Base-by-base conservation (phyloP, 2,329 filamentous ascomycete species). In the Aspergillus sp. region DNA sequence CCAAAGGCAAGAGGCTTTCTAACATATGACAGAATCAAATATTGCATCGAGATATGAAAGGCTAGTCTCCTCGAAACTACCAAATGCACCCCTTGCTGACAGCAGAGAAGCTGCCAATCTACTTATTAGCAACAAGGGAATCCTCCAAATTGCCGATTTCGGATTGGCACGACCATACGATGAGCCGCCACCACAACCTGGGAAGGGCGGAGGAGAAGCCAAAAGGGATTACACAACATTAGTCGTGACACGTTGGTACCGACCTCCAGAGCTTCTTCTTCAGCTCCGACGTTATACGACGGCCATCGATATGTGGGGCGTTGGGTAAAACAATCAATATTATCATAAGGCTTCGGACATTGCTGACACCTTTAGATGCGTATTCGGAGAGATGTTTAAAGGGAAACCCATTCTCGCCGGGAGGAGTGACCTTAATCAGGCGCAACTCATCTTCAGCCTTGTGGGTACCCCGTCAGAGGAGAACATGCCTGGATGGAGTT, bases 231-330 rank as follows among this genome's bases (percentile, higher is more conserved):
- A 99, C 73, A 99, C 94, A 4, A 91, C 89, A n/a, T 78, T 97
- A 13, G 94, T 99, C 16, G 94, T 99, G 10, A 99, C 94, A 14
- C 81, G 94, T 65, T 99, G 94, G 94, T 99, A 99, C 70, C 82
- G 94, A 20, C 94, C 94, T 31, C 94, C 94, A 0, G 94, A 99
- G 79, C 80, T 99, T 36, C 78, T 99, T 29, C 81, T 99, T 45
- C 88, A 93, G 58, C 79, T 99, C 29, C 87, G 91, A 63, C 85
- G 85, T 60, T 99, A 99, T 73, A 99, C 94, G n/a, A 91, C 92
- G 13, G 92, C 94, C 9, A 97, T 99, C 64, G 94, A 99, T 72
- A 85, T 99, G 75, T 99, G 94, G 94, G 94, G 94, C 63, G 93
- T 97, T 61, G 94, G 93, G 88, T 92, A 79, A 77, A 85, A 70